Base-by-base conservation (phyloP, 495 filamentous ascomycete species). In the Astrothelium macrocarpum region DNA sequence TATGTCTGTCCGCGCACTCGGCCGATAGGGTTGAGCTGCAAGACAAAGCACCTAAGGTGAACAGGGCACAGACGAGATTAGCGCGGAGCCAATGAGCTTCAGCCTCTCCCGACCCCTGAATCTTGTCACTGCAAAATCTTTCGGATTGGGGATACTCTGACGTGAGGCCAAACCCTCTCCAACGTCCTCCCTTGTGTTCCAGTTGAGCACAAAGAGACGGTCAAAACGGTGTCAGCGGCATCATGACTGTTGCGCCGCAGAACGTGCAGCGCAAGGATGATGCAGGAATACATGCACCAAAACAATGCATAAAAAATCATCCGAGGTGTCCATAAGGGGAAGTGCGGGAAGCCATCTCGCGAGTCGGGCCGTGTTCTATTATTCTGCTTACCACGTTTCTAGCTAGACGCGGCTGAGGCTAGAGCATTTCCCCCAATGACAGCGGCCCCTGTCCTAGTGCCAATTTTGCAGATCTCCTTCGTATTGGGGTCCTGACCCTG, bases 221-320 rank as follows among this genome's bases (percentile, higher is more conserved):
- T 14, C 34, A 39, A 49, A 18, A 5, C 45, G 20, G 12, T 10
- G 25, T 56, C 49, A 29, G 49, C 49, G 49, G 49, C 25, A 25
- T 29, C 49, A 29, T 56, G 9, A 28, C 14, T 56, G 49, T 9
- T 49, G 43, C n/a, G 43, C 43, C 43, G 43, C 43, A 56, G 49
- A 23, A 23, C 45, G 45, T 49, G 45, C 45, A 49, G 5, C 11
- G 14, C 25, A 9, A 10, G 49, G 49, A 28, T 56, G 9, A 20
- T 16, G 3, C 5, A 4, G 16, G 49, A 49, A 3, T 49, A 39
- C 23, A 3, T 56, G 49, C 49, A 29, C 29, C 25, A 29, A 56
- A 56, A 29, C 49, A 56, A 56, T 56, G 49, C 49, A 56, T 56
- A 5, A 56, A 56, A 1, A 56, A 56, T 56, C 49, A 56, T 56